Evolutionary conservation across 2,329 filamentous ascomycete species (phyloP).

Genomic region (Pezicula radicicola): DNA sequence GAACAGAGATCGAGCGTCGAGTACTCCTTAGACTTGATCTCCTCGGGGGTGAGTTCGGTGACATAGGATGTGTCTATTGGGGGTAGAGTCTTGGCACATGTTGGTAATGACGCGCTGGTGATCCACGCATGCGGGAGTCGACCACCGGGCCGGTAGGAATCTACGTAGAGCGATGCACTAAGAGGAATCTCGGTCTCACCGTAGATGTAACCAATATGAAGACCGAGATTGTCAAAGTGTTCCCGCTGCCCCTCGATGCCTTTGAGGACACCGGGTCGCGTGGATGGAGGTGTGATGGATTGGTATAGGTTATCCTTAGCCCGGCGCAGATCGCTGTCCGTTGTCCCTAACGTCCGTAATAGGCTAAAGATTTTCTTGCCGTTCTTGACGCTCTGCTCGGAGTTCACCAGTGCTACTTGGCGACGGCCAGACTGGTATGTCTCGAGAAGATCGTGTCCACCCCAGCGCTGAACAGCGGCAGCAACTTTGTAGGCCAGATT

Average conservation of each 20-base stretch:
- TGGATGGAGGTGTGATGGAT: conserved; percentile 27
- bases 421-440: conserved; percentile 36
- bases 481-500: conserved; percentile 41
- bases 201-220: conserved; percentile 43
- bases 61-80: no score
- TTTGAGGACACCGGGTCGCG: conserved; percentile 26
- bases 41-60: no score
- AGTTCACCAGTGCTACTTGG: conserved; percentile 36
- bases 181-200: conserved; percentile 29
- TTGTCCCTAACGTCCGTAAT: conserved; percentile 34
- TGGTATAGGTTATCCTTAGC: conserved; percentile 28
- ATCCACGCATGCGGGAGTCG: no score
- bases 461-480: neutral
- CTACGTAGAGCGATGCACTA: no score
- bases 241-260: conserved; percentile 35
- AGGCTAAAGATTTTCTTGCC: conserved; percentile 38
- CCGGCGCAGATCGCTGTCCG: conserved; percentile 25
- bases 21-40: no score
- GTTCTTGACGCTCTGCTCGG: conserved; percentile 40
- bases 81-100: no score
- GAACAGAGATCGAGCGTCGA: no score
- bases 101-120: no score
- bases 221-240: conserved; percentile 39
- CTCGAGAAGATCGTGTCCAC: conserved; percentile 31
- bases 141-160: no score